Evolutionary conservation across 208 protist species (phyloP).

Genomic region (Crithidia brevicula): DNA sequence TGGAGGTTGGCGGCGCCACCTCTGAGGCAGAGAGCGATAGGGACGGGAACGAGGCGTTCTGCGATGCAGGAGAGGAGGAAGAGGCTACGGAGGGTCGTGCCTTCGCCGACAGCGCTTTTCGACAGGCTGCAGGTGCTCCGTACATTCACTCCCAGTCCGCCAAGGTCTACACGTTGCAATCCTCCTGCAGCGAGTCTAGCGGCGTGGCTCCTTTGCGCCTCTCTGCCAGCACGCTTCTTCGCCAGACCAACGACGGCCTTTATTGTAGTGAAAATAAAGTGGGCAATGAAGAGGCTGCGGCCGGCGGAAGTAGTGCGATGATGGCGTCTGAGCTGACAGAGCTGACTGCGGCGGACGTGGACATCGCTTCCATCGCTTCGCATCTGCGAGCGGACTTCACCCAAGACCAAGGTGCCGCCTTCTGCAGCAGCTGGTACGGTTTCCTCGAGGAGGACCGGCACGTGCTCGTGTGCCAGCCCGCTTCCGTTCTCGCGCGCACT

Average conservation of each 20-base stretch:
- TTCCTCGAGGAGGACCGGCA: constrained; percentile 45
- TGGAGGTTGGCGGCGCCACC: background rate
- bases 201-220: background rate
- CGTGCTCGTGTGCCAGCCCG: constrained; percentile 40
- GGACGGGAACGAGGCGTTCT: background rate
- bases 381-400: constrained; percentile 15
- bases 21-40: background rate
- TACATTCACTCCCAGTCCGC: background rate
- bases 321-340: background rate
- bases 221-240: background rate
- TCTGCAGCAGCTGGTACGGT: constrained; percentile 39
- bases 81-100: background rate
- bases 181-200: background rate
- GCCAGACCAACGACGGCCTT: background rate
- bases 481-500: background rate
- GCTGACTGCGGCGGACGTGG: constrained; percentile 4
- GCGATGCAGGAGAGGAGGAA: background rate
- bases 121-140: background rate
- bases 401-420: background rate
- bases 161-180: background rate
- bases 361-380: background rate
- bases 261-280: background rate
- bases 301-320: background rate
- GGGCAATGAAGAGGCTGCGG: background rate
- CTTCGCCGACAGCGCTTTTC: background rate